phyloP scores from a whole-genome alignment of 2,329 filamentous ascomycete species.

The Nothophaeocryptopus gaeumannii region DNA sequence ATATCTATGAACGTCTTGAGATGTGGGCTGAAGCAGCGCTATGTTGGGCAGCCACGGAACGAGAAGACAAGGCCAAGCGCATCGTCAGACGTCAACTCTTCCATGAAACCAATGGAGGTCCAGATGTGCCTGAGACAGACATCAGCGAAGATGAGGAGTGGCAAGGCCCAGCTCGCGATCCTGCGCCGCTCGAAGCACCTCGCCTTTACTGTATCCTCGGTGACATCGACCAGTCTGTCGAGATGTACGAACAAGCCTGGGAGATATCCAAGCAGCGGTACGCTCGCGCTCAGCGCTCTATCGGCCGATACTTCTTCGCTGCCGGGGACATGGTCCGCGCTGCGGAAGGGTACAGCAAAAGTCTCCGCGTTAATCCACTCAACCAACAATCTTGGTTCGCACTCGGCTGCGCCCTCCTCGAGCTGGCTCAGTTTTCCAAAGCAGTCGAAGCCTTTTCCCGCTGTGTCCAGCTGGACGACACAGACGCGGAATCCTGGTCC shows the following conservation, averaged over 20 bases:
- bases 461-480: conserved; percentile 79
- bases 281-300: conserved; percentile 79
- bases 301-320: conserved; percentile 74
- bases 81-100: conserved; percentile 79
- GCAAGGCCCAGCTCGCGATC: conserved; percentile 67
- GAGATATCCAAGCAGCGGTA: conserved; percentile 76
- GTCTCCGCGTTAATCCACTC: conserved; percentile 74
- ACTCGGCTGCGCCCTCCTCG: conserved; percentile 81
- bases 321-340: conserved; percentile 66
- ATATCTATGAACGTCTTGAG: conserved; percentile 90
- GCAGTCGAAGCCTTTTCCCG: conserved; percentile 81
- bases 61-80: conserved; percentile 76
- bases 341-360: conserved; percentile 72
- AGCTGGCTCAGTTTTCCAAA: conserved; percentile 70
- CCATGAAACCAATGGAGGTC: conserved; percentile 53
- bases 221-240: conserved; percentile 73
- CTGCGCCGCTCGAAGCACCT: conserved; percentile 76
- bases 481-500: conserved; percentile 89
- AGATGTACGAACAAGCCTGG: conserved; percentile 84
- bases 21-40: conserved; percentile 95
- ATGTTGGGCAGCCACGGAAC: conserved; percentile 75
- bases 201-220: conserved; percentile 90
- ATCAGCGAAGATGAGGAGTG: conserved; percentile 44
- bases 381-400: conserved; percentile 86
- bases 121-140: conserved; percentile 38